Percentiles rank a stretch among this genome's conserved stretches.
phyloP scores from a whole-genome alignment of 2,329 filamentous ascomycete species.

The Zelopaecilomyces penicillatus region DNA sequence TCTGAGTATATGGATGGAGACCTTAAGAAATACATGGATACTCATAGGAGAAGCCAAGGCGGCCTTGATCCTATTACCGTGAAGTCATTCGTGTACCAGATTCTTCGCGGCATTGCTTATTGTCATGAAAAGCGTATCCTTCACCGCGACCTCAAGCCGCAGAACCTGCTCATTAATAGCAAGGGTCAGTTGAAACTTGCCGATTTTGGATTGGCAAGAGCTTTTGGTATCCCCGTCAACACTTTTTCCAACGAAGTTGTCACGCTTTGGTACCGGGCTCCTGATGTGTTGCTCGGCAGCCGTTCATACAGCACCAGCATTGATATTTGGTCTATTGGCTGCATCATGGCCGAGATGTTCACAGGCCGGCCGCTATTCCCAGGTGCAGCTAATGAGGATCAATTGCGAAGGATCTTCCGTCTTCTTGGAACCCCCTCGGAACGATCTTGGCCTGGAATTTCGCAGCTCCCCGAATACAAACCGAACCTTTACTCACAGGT shows the following conservation, averaged over 20 bases:
- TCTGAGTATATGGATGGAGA: constrained; percentile 99
- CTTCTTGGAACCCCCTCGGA: constrained; percentile 98
- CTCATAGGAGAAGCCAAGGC: constrained; percentile 69
- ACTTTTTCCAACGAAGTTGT: constrained; percentile 98
- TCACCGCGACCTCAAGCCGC: constrained; percentile 90
- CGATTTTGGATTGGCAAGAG: constrained; percentile 87
- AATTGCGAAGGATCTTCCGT: constrained; percentile 92
- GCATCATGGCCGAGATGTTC: constrained; percentile 99
- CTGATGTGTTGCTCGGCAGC: constrained; percentile 87
- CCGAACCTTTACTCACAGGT: constrained; percentile 68
- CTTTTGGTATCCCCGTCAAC: constrained; percentile 95
- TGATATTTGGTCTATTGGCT: constrained; percentile 97
- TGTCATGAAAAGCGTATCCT: constrained; percentile 96
- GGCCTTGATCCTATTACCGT: constrained; percentile 83
- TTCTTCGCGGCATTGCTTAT: constrained; percentile 91
- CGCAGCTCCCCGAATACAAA: constrained; percentile 96
- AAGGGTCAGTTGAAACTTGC: constrained; percentile 87
- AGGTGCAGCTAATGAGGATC: constrained; percentile 96
- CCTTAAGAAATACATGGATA: constrained; percentile 98
- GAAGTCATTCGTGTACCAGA: constrained; percentile 99
- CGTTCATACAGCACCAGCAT: constrained; percentile 99
- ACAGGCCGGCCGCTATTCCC: constrained; percentile 92
- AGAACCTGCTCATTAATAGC: constrained; percentile 91
- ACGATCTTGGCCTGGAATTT: constrained; percentile 90
- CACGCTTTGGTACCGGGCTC: constrained; percentile 94